Evolutionary conservation across 2,329 filamentous ascomycete species (phyloP).

Genomic region (Alternaria sp.): DNA sequence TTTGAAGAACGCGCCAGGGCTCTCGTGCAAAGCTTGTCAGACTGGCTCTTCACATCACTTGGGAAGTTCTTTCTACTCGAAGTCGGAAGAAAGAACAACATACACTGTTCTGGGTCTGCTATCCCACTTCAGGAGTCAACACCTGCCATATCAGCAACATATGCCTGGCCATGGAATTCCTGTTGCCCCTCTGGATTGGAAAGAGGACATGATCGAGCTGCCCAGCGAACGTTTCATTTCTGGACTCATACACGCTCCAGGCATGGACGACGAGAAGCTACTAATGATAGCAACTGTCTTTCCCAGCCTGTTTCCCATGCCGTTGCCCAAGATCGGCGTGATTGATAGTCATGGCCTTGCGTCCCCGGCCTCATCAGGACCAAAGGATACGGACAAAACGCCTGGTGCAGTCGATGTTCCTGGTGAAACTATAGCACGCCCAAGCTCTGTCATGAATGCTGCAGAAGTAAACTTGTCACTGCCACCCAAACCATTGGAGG

Average conservation of each 20-base stretch:
- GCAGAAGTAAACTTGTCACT: slow-evolving; percentile 45
- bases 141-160: slow-evolving; percentile 46
- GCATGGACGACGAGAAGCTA: slow-evolving; percentile 67
- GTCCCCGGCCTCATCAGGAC: slow-evolving; percentile 40
- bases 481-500: slow-evolving; percentile 49
- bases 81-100: slow-evolving; percentile 51
- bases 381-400: slow-evolving; percentile 42
- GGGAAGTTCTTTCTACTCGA: slow-evolving; percentile 45
- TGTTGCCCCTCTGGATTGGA: slow-evolving; percentile 61
- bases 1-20: slow-evolving; percentile 55
- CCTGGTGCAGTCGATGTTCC: slow-evolving; percentile 26
- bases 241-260: slow-evolving; percentile 60
- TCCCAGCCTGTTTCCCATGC: slow-evolving; percentile 55
- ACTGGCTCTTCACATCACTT: slow-evolving; percentile 38
- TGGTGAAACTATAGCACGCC: slow-evolving; percentile 29
- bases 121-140: slow-evolving; percentile 68
- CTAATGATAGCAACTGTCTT: slow-evolving; percentile 62
- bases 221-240: slow-evolving; percentile 62
- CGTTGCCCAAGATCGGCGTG: slow-evolving; percentile 54
- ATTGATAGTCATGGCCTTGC: slow-evolving; percentile 41
- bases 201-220: slow-evolving; percentile 68
- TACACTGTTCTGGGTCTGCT: slow-evolving; percentile 64
- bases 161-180: slow-evolving; percentile 36
- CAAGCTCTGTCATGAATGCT: slow-evolving; percentile 30
- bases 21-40: slow-evolving; percentile 56